Evolutionary conservation across 2,329 filamentous ascomycete genomes (phyloP).

Genomic region (Geosmithia flava): DNA sequence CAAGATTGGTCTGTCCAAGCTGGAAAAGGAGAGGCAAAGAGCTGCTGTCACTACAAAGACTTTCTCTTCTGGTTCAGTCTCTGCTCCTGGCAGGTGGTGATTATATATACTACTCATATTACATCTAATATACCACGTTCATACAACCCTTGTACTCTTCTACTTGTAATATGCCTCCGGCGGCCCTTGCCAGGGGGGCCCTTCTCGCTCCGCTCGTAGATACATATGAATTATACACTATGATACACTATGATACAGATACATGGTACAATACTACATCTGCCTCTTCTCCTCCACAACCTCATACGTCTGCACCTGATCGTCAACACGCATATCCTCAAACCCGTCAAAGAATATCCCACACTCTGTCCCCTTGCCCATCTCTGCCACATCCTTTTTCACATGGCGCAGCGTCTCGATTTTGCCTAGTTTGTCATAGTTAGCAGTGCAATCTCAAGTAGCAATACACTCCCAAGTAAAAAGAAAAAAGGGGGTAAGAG

Average conservation of each 20-base stretch:
- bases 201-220: neutral
- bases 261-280: constrained; percentile 21
- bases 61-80: constrained; percentile 34
- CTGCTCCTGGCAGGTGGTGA: constrained; percentile 33
- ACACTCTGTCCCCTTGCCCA: constrained; percentile 89
- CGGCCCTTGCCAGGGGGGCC: neutral
- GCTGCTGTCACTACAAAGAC: constrained; percentile 35
- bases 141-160: no score
- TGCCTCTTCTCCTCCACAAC: constrained; percentile 59
- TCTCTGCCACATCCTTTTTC: constrained; percentile 83
- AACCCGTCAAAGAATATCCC: constrained; percentile 77
- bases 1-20: constrained; percentile 52
- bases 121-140: no score
- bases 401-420: constrained; percentile 77
- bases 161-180: neutral
- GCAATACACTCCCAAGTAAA: no score
- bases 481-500: neutral
- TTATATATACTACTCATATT: neutral
- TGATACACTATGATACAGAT: neutral
- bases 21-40: constrained; percentile 41
- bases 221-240: neutral
- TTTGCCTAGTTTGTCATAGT: constrained; percentile 39
- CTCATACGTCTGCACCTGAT: constrained; percentile 81
- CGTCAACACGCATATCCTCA: constrained; percentile 66
- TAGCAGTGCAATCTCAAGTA: no score